Conservation (phyloP, 176 grass and related monocot species). For the Musa schizocarpa region DNA sequence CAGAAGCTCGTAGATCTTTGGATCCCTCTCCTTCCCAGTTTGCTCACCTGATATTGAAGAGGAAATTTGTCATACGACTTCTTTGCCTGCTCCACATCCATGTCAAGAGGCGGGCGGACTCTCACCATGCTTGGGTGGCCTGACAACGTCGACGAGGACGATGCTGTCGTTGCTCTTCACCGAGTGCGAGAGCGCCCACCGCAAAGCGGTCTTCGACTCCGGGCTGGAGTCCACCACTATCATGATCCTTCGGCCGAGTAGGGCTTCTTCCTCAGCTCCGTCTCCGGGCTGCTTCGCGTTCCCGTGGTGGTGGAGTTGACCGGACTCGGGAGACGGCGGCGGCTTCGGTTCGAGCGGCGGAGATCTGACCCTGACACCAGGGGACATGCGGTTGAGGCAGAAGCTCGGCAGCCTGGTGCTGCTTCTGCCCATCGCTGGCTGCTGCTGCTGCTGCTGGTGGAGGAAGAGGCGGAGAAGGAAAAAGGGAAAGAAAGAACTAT, state of each 20-base stretch:
- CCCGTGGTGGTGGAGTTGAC: too few species aligned
- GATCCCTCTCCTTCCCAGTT: conserved; percentile 8
- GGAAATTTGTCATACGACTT: not conserved
- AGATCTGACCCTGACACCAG: not conserved
- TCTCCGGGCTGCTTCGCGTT: not conserved
- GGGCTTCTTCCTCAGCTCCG: not conserved
- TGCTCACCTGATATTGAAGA: conserved; percentile 15
- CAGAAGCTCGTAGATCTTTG: conserved; percentile 35
- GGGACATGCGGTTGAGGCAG: conserved; percentile 42
- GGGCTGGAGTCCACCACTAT: conserved; percentile 28
- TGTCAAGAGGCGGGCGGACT: not conserved
- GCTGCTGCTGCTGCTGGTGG: not conserved
- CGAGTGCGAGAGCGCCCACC: conserved; percentile 65
- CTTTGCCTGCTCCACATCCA: not conserved
- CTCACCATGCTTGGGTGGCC: conserved; percentile 24
- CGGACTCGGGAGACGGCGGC: not conserved
- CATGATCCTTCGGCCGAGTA: conserved; percentile 44
- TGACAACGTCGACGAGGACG: conserved; percentile 51
- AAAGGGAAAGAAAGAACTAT: not conserved
- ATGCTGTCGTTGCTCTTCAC: conserved; percentile 41
- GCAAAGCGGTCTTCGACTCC: conserved; percentile 54
- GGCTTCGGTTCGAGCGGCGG: conserved; percentile 18
- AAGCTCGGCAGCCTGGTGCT: conserved; percentile 26
- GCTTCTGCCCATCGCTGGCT: conserved; percentile 23
- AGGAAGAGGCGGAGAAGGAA: conserved; percentile 1